Percentiles rank a stretch among this genome's conserved stretches.
These are phyloP conservation scores for Fusarium chlamydosporum DNA, from an alignment of 2,329 filamentous ascomycete species.

Conservation along the genomic window DNA sequence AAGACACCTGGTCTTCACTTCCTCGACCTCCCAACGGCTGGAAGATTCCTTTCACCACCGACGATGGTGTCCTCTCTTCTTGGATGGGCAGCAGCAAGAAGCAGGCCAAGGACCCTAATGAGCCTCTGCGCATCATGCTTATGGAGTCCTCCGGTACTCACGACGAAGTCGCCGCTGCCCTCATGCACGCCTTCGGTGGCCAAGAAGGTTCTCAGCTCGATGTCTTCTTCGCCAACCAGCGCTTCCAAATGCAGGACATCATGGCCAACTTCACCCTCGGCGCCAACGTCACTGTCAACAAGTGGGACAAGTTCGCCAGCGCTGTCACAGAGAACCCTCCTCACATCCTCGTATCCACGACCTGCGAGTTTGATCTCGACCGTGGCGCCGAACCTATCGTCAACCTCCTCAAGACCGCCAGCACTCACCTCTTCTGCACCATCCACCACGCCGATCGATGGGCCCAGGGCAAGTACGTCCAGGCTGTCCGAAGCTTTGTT, in stretches of 20 bases:
- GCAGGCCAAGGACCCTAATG: slow-evolving; percentile 25
- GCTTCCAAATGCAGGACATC: slow-evolving; percentile 49
- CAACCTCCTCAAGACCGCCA: slow-evolving; percentile 40
- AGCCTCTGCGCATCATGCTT: slow-evolving; percentile 47
- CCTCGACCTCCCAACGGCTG: slow-evolving; percentile 40
- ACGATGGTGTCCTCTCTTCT: slow-evolving; percentile 45
- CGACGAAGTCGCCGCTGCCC: slow-evolving; percentile 50
- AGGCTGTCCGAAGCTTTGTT: slow-evolving; percentile 41
- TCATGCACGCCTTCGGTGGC: slow-evolving; percentile 49
- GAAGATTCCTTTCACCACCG: slow-evolving; percentile 47
- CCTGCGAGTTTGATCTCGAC: slow-evolving; percentile 50
- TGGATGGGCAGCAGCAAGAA: slow-evolving; percentile 34
- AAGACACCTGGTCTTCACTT: slow-evolving; percentile 45
- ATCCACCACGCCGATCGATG: slow-evolving; percentile 51
- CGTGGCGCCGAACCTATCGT: slow-evolving; percentile 34
- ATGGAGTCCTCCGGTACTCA: slow-evolving; percentile 50
- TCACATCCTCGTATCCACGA: slow-evolving; percentile 50
- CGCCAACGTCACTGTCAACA: slow-evolving; percentile 37
- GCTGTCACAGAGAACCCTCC: slow-evolving; percentile 35
- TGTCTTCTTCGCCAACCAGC: slow-evolving; percentile 46
- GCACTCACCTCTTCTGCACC: slow-evolving; percentile 50
- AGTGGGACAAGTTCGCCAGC: slow-evolving; percentile 36
- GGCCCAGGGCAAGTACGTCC: slow-evolving; percentile 42
- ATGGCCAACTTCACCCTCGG: slow-evolving; percentile 47
- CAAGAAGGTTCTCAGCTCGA: slow-evolving; percentile 42